These are phyloP conservation scores for Plantago major DNA, from an alignment of 257 asterid genomes.

Conservation along the genomic window DNA sequence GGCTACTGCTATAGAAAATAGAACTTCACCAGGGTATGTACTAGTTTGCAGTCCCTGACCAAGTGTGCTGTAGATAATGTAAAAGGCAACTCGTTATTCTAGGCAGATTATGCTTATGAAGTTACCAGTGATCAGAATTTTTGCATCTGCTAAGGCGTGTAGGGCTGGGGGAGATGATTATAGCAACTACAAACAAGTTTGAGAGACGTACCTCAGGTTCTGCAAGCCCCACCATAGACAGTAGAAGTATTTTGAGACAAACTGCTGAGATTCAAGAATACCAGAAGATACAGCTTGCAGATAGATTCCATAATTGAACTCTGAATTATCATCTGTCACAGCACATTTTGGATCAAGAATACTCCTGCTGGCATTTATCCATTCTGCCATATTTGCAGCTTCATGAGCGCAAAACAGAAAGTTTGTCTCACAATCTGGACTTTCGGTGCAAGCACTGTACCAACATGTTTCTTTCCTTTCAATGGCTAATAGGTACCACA, in stretches of 20 bases:
- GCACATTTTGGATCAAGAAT: conserved; percentile 55
- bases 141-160: too few relatives aligned
- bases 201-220: conserved; percentile 60
- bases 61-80: conserved; percentile 56
- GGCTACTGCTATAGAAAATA: conserved; percentile 73
- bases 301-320: conserved; percentile 71
- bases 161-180: too few relatives aligned
- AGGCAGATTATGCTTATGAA: neutral
- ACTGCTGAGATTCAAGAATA: conserved; percentile 63
- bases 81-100: conserved; percentile 12
- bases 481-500: conserved; percentile 86
- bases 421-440: conserved; percentile 33
- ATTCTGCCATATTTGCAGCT: conserved; percentile 35
- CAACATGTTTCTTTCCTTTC: conserved; percentile 91
- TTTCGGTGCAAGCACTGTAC: conserved; percentile 59
- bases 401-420: conserved; percentile 66
- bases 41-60: conserved; percentile 96
- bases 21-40: conserved; percentile 81
- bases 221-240: conserved; percentile 97
- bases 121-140: neutral
- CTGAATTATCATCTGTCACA: conserved; percentile 31
- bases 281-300: conserved; percentile 61
- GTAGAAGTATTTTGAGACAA: conserved; percentile 62
- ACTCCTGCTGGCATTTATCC: conserved; percentile 45
- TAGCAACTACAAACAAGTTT: neutral